Conservation (phyloP, 495 filamentous ascomycete genomes). For the Aspergillus mulundensis region DNA sequence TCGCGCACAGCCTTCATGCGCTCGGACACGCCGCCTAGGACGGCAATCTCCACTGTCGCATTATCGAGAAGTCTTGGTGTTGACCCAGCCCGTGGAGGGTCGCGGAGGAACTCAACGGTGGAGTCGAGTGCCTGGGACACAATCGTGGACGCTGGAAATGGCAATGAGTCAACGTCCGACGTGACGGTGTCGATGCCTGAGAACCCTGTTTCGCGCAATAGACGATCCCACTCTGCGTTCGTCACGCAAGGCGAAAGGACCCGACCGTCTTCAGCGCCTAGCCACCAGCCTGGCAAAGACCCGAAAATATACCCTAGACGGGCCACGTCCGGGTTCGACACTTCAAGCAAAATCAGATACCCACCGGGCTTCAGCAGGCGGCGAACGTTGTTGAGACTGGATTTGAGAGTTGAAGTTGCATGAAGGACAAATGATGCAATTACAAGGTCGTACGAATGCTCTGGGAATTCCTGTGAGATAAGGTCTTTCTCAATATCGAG, state of each 20-base stretch:
- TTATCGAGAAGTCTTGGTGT: no score
- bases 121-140: neutral
- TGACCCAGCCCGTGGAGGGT: no score
- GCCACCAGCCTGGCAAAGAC: slow-evolving; percentile 33
- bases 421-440: slow-evolving; percentile 17
- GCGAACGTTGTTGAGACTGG: slow-evolving; percentile 1
- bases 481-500: slow-evolving; percentile 24
- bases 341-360: slow-evolving; percentile 28
- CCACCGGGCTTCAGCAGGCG: slow-evolving; percentile 18
- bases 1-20: no score
- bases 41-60: no score
- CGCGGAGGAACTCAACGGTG: neutral
- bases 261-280: slow-evolving; percentile 28
- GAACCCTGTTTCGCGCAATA: slow-evolving; percentile 29
- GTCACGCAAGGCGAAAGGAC: slow-evolving; percentile 24
- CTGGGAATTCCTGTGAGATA: slow-evolving; percentile 11
- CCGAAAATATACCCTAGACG: neutral
- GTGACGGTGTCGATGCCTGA: slow-evolving; percentile 19
- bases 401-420: slow-evolving; percentile 8
- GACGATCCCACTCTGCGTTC: slow-evolving; percentile 25
- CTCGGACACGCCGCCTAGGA: no score
- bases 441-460: slow-evolving; percentile 24
- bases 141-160: neutral
- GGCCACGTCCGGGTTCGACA: neutral
- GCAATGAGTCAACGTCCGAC: neutral